Conservation (phyloP, 805 yeast genomes). For the Wickerhamomyces canadensis region DNA sequence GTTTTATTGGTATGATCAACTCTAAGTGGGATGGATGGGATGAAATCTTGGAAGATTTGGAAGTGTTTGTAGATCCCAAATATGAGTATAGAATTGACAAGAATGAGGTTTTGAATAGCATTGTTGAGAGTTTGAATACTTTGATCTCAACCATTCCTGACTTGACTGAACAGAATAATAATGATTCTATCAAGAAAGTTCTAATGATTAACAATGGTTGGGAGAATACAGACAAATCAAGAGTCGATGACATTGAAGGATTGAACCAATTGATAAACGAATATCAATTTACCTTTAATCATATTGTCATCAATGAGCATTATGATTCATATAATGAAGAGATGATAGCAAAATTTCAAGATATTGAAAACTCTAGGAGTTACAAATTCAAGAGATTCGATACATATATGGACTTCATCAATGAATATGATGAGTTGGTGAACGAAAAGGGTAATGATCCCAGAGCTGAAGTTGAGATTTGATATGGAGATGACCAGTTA, state of each 20-base stretch:
- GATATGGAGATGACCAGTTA: constrained; percentile 6
- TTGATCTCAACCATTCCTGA: constrained; percentile 8
- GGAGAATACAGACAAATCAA: background rate
- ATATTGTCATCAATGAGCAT: constrained; percentile 5
- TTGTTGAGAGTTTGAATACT: constrained; percentile 1
- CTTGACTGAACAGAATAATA: background rate
- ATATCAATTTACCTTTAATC: constrained; percentile 8
- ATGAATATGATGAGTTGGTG: background rate
- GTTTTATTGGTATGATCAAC: constrained; percentile 40
- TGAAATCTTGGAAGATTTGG: constrained; percentile 33
- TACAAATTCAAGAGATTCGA: constrained; percentile 10
- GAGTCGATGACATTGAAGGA: background rate
- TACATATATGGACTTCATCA: constrained; percentile 2
- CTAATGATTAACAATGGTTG: constrained; percentile 1
- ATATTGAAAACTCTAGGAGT: constrained; percentile 4
- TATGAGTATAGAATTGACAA: constrained; percentile 3
- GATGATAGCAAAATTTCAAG: constrained; percentile 1
- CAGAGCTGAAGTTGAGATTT: constrained; percentile 5
- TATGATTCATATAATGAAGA: constrained; percentile 7
- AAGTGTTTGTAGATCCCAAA: constrained; percentile 15
- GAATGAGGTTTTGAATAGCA: background rate
- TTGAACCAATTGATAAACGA: background rate
- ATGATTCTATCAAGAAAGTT: background rate
- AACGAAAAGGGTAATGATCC: constrained; percentile 8
- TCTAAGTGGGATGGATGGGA: constrained; percentile 46